phyloP scores from a whole-genome alignment of 345 rosid genomes.

The Eucalyptus sideroxylon region DNA sequence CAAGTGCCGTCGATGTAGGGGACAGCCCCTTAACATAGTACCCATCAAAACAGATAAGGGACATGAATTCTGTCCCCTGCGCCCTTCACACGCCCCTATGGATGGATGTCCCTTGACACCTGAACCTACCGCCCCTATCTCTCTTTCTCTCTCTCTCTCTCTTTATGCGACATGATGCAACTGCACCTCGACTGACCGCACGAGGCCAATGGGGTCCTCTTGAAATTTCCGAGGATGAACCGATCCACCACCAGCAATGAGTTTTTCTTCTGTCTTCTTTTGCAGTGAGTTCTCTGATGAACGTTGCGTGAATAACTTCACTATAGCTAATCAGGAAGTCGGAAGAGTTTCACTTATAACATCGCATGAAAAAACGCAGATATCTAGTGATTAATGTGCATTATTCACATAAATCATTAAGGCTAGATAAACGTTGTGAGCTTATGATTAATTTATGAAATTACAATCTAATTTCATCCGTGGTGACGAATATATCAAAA shows the following conservation, averaged over 20 bases:
- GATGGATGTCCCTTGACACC: background rate
- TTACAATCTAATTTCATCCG: background rate
- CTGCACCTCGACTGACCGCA: background rate
- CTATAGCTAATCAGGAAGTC: background rate
- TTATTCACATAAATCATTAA: background rate
- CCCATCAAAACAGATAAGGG: background rate
- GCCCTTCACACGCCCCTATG: background rate
- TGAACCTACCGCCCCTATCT: background rate
- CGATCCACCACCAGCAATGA: background rate
- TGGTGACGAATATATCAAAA: background rate
- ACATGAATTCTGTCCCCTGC: background rate
- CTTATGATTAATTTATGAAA: background rate
- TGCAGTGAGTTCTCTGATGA: background rate
- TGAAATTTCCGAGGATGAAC: background rate
- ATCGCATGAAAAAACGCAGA: background rate
- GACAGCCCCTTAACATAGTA: background rate
- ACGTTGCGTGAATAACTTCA: background rate
- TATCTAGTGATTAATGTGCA: background rate
- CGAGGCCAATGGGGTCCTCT: background rate
- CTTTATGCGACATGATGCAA: background rate
- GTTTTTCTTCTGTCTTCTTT: background rate
- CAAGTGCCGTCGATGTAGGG: background rate
- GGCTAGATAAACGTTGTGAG: background rate
- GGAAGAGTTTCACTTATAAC: background rate
- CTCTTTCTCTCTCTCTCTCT: background rate